These are phyloP conservation scores for Daedaleopsis nitida DNA, from an alignment of 768 basidiomycete species.

Conservation along the genomic window DNA sequence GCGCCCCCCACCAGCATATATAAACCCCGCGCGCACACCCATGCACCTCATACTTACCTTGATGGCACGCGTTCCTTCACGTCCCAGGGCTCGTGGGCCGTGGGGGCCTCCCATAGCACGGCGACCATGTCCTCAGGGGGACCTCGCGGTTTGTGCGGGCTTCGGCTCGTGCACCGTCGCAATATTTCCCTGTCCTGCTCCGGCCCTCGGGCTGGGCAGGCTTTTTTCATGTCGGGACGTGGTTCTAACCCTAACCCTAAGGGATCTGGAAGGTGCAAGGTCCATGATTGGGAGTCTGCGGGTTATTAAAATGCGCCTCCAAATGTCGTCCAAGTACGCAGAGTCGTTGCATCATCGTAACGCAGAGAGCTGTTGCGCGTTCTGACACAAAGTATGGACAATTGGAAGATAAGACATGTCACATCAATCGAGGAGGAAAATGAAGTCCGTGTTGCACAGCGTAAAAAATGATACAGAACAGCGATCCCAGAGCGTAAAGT, in stretches of 20 bases:
- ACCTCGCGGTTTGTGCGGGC: conserved; percentile 42
- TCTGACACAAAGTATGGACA: too few relatives aligned
- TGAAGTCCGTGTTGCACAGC: conserved; percentile 14
- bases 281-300: too few relatives aligned
- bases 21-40: neutral
- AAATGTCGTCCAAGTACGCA: too few relatives aligned
- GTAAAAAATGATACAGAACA: conserved; percentile 16
- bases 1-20: conserved; percentile 8
- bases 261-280: neutral
- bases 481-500: neutral
- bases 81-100: conserved; percentile 23
- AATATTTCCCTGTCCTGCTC: conserved; percentile 27
- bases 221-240: conserved; percentile 10
- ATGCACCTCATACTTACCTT: conserved; percentile 26
- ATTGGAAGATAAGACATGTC: neutral
- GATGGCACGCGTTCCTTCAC: conserved; percentile 25
- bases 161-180: conserved; percentile 38
- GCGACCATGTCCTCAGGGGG: conserved; percentile 55
- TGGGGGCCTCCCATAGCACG: conserved; percentile 36
- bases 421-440: neutral
- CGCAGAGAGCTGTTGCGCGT: too few relatives aligned
- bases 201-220: conserved; percentile 26
- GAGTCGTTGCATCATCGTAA: too few relatives aligned
- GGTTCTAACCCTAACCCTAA: conserved; percentile 23
- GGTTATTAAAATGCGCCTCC: too few relatives aligned